A percentile compares a stretch with the other conserved stretches of the same genome.
phyloP scores from a whole-genome alignment of 345 rosid genomes.

The Citrus glauca region DNA sequence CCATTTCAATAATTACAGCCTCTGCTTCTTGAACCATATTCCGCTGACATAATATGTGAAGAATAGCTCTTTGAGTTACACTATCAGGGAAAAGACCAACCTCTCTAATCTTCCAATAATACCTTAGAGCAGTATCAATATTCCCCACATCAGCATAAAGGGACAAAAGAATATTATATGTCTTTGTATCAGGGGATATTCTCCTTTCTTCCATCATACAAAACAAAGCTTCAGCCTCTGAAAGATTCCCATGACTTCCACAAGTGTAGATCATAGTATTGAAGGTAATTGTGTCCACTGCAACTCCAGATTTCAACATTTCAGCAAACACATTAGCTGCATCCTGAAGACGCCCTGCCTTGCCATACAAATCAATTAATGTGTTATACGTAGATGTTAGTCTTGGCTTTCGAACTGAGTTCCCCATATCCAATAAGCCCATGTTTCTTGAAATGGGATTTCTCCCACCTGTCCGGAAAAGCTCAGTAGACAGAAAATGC shows the following conservation, averaged over 20 bases:
- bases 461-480: constrained; percentile 71
- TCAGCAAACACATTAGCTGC: constrained; percentile 75
- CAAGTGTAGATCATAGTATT: constrained; percentile 87
- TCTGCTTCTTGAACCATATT: constrained; percentile 69
- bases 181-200: constrained; percentile 70
- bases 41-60: constrained; percentile 62
- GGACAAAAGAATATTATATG: constrained; percentile 72
- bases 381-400: constrained; percentile 75
- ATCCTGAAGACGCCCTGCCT: constrained; percentile 77
- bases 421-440: constrained; percentile 27
- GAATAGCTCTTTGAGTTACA: constrained; percentile 69
- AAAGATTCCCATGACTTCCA: constrained; percentile 68
- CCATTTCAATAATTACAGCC: constrained; percentile 59
- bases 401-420: constrained; percentile 47
- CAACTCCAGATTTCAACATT: constrained; percentile 75
- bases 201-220: constrained; percentile 70
- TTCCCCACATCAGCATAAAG: constrained; percentile 69
- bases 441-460: constrained; percentile 29
- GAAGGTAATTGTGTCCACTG: constrained; percentile 72
- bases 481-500: constrained; percentile 77
- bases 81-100: constrained; percentile 74
- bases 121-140: constrained; percentile 56
- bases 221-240: constrained; percentile 78
- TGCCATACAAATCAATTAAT: constrained; percentile 88
- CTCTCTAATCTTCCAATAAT: constrained; percentile 62